Evolutionary conservation across 495 filamentous ascomycete species (phyloP).

Genomic region (Aspergillus coremiiformis): DNA sequence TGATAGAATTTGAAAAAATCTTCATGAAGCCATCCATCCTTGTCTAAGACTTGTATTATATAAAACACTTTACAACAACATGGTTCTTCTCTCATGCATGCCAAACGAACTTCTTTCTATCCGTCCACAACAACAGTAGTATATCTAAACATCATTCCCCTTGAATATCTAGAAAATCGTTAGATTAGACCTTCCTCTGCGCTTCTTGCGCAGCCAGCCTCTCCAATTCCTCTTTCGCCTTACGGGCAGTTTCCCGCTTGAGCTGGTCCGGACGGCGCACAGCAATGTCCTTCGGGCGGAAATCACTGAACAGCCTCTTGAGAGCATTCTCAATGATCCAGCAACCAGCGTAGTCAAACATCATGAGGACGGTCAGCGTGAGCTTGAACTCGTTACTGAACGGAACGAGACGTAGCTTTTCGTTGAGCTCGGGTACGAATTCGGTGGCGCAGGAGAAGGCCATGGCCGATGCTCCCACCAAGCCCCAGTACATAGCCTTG

Average conservation of each 20-base stretch:
- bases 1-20: too few relatives aligned
- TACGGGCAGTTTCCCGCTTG: slow-evolving; percentile 61
- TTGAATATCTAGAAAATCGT: slow-evolving; percentile 8
- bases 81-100: not conserved
- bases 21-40: not conserved
- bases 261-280: slow-evolving; percentile 79
- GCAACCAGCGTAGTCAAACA: slow-evolving; percentile 82
- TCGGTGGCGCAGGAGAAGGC: slow-evolving; percentile 96
- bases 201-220: slow-evolving; percentile 49
- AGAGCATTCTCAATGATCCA: slow-evolving; percentile 83
- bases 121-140: slow-evolving; percentile 1
- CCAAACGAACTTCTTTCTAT: slow-evolving; percentile 1
- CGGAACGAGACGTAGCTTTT: slow-evolving; percentile 86
- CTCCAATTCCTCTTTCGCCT: slow-evolving; percentile 51
- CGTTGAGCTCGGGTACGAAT: slow-evolving; percentile 90
- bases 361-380: slow-evolving; percentile 78
- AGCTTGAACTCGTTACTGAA: slow-evolving; percentile 86
- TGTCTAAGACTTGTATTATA: not conserved
- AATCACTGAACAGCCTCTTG: slow-evolving; percentile 85
- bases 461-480: slow-evolving; percentile 77
- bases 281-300: slow-evolving; percentile 90
- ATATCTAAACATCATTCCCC: slow-evolving; percentile 16
- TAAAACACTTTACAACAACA: not conserved
- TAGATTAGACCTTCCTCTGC: slow-evolving; percentile 25
- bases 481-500: slow-evolving; percentile 94